Percentiles rank a stretch among this genome's conserved stretches.
phyloP scores from a whole-genome alignment of 2,329 filamentous ascomycete genomes.

The Phialemoniopsis sp. region DNA sequence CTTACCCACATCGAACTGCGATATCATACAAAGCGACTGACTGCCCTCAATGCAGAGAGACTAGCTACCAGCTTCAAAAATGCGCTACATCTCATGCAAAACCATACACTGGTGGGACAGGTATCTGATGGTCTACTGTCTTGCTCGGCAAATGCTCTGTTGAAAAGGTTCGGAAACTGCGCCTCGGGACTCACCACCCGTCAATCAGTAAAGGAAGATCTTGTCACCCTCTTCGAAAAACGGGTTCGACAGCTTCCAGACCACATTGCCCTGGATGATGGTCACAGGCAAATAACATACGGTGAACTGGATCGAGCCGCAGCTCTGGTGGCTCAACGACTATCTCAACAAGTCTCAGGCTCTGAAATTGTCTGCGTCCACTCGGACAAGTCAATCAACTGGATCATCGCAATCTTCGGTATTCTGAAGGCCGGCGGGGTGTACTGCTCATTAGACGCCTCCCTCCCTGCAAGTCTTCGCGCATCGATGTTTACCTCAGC shows the following conservation, averaged over 20 bases:
- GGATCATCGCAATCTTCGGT: conserved; percentile 27
- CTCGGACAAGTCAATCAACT: conserved; percentile 24
- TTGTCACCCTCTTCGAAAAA: neutral
- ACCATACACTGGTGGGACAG: too few relatives aligned
- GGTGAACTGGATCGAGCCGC: neutral
- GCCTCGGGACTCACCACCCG: conserved; percentile 3
- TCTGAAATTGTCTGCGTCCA: conserved; percentile 24
- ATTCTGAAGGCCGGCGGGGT: conserved; percentile 23
- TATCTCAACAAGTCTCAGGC: neutral
- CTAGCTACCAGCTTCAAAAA: too few relatives aligned
- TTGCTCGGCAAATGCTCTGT: too few relatives aligned
- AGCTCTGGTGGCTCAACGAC: neutral
- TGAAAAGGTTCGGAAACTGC: conserved; percentile 2
- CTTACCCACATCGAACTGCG: neutral
- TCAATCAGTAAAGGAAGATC: neutral
- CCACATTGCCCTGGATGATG: neutral
- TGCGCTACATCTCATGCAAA: too few relatives aligned
- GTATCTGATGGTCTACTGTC: too few relatives aligned
- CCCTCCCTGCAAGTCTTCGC: conserved; percentile 13
- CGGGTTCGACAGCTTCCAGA: neutral
- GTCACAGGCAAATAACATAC: neutral
- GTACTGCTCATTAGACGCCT: conserved; percentile 23
- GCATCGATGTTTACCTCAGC: conserved; percentile 15
- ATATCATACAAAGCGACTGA: neutral
- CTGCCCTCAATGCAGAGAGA: too few relatives aligned